Conservation (phyloP, 768 basidiomycete genomes). For the Lanmaoa pseudosensibilis region DNA sequence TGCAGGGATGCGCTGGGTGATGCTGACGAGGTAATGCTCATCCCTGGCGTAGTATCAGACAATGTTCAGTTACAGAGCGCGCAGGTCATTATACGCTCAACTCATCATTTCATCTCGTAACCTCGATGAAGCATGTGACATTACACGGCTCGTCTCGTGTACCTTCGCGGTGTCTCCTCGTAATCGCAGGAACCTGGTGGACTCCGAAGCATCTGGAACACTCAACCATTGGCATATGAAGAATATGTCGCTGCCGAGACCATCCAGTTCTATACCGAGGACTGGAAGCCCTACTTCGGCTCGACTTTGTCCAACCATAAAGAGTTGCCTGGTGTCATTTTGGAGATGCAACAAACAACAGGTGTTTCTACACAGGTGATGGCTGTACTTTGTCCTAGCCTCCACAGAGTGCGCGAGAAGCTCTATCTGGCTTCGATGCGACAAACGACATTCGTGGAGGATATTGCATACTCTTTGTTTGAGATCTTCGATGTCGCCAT, state of each 20-base stretch:
- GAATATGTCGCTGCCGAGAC: constrained; percentile 13
- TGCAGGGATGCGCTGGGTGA: constrained; percentile 1
- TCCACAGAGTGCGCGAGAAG: constrained; percentile 19
- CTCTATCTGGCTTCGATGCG: constrained; percentile 15
- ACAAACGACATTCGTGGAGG: constrained; percentile 1
- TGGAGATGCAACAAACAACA: constrained; percentile 6
- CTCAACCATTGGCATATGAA: constrained; percentile 12
- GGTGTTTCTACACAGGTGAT: background rate
- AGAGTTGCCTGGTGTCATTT: constrained; percentile 1
- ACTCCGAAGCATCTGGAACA: constrained; percentile 17
- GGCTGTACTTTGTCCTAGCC: constrained; percentile 3
- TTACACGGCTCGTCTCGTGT: background rate
- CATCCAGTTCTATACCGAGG: constrained; percentile 16
- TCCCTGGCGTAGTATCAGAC: too few relatives aligned
- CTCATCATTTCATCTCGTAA: too few relatives aligned
- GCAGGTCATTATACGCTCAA: too few relatives aligned
- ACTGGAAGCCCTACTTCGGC: constrained; percentile 13
- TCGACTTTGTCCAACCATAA: constrained; percentile 7
- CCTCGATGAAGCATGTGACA: too few relatives aligned
- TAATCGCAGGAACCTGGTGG: background rate
- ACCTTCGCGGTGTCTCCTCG: constrained; percentile 10
- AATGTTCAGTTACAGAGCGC: too few relatives aligned
- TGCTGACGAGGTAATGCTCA: too few relatives aligned
- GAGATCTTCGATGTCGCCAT: constrained; percentile 12
- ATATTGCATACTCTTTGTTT: too few relatives aligned